Evolutionary conservation across 257 asterid species (phyloP).

Genomic region (Lantana camara): DNA sequence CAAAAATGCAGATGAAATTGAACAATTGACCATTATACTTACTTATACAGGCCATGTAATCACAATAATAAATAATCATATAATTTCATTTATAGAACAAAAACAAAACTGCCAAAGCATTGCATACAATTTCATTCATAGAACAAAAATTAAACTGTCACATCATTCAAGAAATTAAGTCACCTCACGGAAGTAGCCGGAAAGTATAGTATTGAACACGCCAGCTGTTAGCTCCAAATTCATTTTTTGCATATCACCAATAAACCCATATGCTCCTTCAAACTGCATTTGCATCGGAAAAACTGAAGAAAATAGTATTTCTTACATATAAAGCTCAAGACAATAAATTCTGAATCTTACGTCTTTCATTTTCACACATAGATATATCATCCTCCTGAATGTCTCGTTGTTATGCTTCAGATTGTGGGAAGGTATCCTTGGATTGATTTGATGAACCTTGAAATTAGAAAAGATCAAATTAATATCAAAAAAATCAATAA

Average conservation of each 20-base stretch:
- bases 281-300: conserved; percentile 52
- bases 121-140: conserved; percentile 1
- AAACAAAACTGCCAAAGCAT: conserved; percentile 5
- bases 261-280: conserved; percentile 81
- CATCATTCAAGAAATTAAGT: conserved; percentile 24
- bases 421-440: conserved; percentile 54
- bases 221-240: conserved; percentile 52
- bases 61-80: conserved; percentile 14
- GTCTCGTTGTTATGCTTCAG: conserved; percentile 65
- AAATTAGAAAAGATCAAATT: conserved; percentile 33
- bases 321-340: conserved; percentile 18
- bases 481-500: conserved; percentile 27
- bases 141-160: conserved; percentile 1
- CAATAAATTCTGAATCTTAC: conserved; percentile 43
- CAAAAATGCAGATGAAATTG: conserved; percentile 4
- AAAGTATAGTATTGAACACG: conserved; percentile 74
- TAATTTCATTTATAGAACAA: conserved; percentile 1
- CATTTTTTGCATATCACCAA: conserved; percentile 53
- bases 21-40: not conserved
- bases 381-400: conserved; percentile 66
- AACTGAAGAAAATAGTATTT: conserved; percentile 16
- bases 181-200: conserved; percentile 91
- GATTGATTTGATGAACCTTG: conserved; percentile 67
- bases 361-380: conserved; percentile 79
- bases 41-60: not conserved